Percentiles rank a stretch among this genome's conserved stretches.
These are phyloP conservation scores for Lentinula novae-zelandiae DNA, from an alignment of 1,284 basidiomycete species.

Conservation along the genomic window DNA sequence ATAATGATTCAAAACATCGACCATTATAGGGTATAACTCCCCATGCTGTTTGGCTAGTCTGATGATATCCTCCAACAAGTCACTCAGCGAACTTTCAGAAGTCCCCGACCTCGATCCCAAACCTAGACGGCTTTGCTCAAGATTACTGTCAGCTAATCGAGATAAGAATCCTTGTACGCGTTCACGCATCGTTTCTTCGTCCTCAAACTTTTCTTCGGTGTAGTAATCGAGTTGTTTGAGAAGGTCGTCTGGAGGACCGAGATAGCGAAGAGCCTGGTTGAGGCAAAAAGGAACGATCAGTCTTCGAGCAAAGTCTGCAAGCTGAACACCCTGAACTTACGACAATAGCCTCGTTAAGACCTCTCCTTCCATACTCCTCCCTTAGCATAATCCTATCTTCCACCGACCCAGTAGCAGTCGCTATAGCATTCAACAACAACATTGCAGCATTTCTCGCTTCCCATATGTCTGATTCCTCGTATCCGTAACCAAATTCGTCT, in stretches of 20 bases:
- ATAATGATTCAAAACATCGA: conserved; percentile 54
- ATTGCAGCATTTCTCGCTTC: conserved; percentile 77
- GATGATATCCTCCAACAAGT: conserved; percentile 50
- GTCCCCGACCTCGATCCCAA: not conserved
- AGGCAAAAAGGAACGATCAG: conserved; percentile 2
- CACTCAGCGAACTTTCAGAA: not conserved
- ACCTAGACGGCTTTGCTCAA: conserved; percentile 26
- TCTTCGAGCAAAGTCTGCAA: not conserved
- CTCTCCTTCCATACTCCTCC: conserved; percentile 78
- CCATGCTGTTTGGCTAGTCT: conserved; percentile 53
- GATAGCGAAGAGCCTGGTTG: conserved; percentile 65
- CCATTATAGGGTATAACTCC: conserved; percentile 51
- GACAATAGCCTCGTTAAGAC: conserved; percentile 79
- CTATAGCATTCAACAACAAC: conserved; percentile 78
- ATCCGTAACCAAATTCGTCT: conserved; percentile 36
- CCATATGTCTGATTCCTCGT: conserved; percentile 71
- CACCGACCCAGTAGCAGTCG: conserved; percentile 71
- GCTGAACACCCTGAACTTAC: conserved; percentile 42
- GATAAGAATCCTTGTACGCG: conserved; percentile 45
- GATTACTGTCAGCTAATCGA: conserved; percentile 24
- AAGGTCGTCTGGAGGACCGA: conserved; percentile 72
- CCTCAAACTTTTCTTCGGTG: conserved; percentile 85
- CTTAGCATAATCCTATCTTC: conserved; percentile 77
- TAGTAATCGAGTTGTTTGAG: conserved; percentile 78
- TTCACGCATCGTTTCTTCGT: conserved; percentile 80